Evolutionary conservation across 2,329 filamentous ascomycete genomes (phyloP), one percentile per base, ranked within the genome.

Genomic region (Ophiostoma triangulosporum): DNA sequence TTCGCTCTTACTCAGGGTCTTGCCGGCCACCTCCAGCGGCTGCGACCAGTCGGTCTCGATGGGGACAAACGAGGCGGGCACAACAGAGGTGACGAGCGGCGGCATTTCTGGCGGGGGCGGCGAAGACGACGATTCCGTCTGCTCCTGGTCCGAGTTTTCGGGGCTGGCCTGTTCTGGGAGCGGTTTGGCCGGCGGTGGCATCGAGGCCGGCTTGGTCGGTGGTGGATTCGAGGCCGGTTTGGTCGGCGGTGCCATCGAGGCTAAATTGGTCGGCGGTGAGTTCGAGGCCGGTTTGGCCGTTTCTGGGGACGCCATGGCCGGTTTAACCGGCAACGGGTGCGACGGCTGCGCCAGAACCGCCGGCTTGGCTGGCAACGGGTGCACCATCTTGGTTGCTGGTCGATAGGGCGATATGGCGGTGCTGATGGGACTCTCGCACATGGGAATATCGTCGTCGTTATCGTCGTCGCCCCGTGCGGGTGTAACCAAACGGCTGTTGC

Each of bases 11-110:
- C 61, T 58, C 15, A 59, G 60, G 14, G 14, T 7, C 4, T 29
- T 24, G 5, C 14, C 62, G 17, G 53, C 62, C n/a, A 53, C 33
- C 1, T 59, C 52, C 27, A 60, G 57, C 1, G 64, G 61, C 50
- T 61, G 54, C 29, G 64, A 60, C 17, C 68, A 58, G 53, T 67
- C 64, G 5, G 62, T 54, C 15, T 57, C 60, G 26, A 68, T 53
- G 0, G 67, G 68, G 1, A 68, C 63, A 50, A 69, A 69, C 22
- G 67, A 64, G 36, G 61, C 61, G 0, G 64, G 63, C 1, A 60
- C 57, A 8, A 64, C 58, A 54, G 58, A 63, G 7, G 48, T 57
- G 35, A 69, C 61, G 24, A 45, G 49, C 1, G 56, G 43, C 24
- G 43, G 43, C 17, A 22, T 17, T 12, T 22, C 36, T 17, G 38